Evolutionary conservation across 768 basidiomycete genomes (phyloP).

Genomic region (Russula ochroleuca): DNA sequence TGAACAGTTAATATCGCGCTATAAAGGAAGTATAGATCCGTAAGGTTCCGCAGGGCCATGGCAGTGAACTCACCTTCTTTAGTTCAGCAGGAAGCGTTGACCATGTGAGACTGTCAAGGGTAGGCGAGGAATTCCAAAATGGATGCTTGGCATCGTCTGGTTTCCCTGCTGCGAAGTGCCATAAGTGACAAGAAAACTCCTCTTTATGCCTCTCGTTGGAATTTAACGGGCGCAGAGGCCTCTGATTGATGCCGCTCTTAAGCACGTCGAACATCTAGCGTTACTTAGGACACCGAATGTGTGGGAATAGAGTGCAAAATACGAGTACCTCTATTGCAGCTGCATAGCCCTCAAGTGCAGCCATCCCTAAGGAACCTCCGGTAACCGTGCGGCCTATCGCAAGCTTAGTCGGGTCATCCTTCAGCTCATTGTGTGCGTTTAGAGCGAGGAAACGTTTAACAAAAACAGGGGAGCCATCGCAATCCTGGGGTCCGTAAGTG

Average conservation of each 20-base stretch:
- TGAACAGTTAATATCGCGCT: slow-evolving; percentile 25
- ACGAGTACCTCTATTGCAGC: slow-evolving; percentile 25
- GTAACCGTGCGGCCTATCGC: slow-evolving; percentile 26
- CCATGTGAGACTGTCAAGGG: slow-evolving; percentile 27
- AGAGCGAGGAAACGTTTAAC: slow-evolving; percentile 27
- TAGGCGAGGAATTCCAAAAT: slow-evolving; percentile 14
- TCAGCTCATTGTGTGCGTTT: slow-evolving; percentile 20
- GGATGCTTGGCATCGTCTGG: slow-evolving; percentile 25
- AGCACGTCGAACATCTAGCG: slow-evolving; percentile 26
- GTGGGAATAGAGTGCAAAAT: background rate
- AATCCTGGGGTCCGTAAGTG: slow-evolving; percentile 29
- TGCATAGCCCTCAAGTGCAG: slow-evolving; percentile 27
- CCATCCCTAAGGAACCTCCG: slow-evolving; percentile 26
- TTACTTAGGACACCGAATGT: background rate
- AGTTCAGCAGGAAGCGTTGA: slow-evolving; percentile 20
- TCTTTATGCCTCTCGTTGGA: slow-evolving; percentile 18
- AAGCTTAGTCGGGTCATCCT: slow-evolving; percentile 21
- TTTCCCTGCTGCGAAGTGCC: slow-evolving; percentile 27
- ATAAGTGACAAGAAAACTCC: slow-evolving; percentile 19
- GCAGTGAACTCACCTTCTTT: slow-evolving; percentile 19
- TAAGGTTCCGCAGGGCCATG: slow-evolving; percentile 2
- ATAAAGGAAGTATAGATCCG: slow-evolving; percentile 3
- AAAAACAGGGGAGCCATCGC: slow-evolving; percentile 25
- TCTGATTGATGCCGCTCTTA: slow-evolving; percentile 19
- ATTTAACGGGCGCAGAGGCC: slow-evolving; percentile 15